Evolutionary conservation across 257 asterid genomes (phyloP).

Genomic region (Solanum bulbocastanum): DNA sequence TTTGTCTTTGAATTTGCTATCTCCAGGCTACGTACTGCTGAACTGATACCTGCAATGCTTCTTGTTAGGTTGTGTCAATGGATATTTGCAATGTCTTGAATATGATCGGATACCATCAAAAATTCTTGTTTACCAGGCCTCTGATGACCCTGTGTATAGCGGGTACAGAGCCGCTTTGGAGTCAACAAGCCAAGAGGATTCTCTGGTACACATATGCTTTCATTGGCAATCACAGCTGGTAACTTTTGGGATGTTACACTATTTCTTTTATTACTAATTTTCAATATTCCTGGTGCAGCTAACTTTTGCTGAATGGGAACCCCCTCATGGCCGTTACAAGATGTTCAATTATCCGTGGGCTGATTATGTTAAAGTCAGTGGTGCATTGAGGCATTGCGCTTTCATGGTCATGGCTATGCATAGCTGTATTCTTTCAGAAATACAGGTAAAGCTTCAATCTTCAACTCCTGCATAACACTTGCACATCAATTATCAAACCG

Average conservation of each 20-base stretch:
- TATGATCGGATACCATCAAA: conserved; percentile 82
- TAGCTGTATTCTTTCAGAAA: conserved; percentile 88
- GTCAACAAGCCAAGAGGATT: conserved; percentile 89
- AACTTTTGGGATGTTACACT: neutral
- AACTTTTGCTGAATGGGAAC: conserved; percentile 91
- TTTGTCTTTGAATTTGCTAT: neutral
- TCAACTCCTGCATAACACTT: neutral
- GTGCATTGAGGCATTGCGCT: conserved; percentile 87
- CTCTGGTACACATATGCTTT: conserved; percentile 39
- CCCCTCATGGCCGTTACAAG: conserved; percentile 94
- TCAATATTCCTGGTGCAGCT: conserved; percentile 22
- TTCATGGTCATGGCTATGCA: conserved; percentile 98
- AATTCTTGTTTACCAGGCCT: conserved; percentile 74
- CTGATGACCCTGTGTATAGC: conserved; percentile 85
- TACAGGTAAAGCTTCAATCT: conserved; percentile 50
- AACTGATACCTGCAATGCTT: neutral
- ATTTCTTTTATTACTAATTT: neutral
- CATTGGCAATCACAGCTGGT: neutral
- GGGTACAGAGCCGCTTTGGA: conserved; percentile 85
- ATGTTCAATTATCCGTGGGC: conserved; percentile 90
- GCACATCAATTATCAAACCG: neutral
- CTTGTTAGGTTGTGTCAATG: conserved; percentile 54
- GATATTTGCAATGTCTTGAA: conserved; percentile 64
- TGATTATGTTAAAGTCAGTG: conserved; percentile 82
- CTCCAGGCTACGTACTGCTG: neutral